Base-by-base conservation (phyloP, 768 basidiomycete species). In the Dacryopinax primogenitus region DNA sequence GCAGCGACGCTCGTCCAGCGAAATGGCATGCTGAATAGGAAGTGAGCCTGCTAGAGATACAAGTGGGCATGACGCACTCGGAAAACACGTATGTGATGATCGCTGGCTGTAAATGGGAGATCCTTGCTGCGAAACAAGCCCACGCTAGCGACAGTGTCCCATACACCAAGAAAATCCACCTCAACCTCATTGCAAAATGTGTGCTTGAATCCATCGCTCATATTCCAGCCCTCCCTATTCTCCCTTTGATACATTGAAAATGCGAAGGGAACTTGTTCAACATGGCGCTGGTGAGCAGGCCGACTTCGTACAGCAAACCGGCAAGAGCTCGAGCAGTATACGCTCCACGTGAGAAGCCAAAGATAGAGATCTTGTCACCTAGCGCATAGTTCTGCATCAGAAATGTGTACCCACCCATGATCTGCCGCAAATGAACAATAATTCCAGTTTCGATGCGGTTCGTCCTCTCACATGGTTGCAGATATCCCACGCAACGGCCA, bases 301-400 rank as follows among this genome's bases (percentile, higher is more conserved):
- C 72, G 36, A 67, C 66, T 62, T 70, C 67, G 64, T 72, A 66
- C 0, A 73, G 64, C 72, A 74, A 72, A n/a, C 72, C 74, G 0
- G 72, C 73, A 39, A 72, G 69, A n/a, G 70, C 71, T 18, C 74
- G 64, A 11, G 72, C 72, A 6, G 72, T 70, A 66, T 71, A 72
- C 18, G 71, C 69, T 15, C 74, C 74, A 28, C 75, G 64, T 3
- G 74, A 75, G 67, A 76, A 76, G 13, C 76, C 76, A 64, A 74
- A 73, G 47, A 76, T 69, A 65, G 62, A 74, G 41, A 76, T 69
- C 62, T 66, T 66, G 66, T 76, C 75, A 80, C 88, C 90, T 0
- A 75, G 69, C n/a, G 76, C 77, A 71, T 86, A 89, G 70, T 86
- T 90, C 67, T 86, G 80, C 89, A 91, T 90, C 63, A 91, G 75